Conservation (phyloP, 768 basidiomycete species). For the Sporobolomyces phaffii region DNA sequence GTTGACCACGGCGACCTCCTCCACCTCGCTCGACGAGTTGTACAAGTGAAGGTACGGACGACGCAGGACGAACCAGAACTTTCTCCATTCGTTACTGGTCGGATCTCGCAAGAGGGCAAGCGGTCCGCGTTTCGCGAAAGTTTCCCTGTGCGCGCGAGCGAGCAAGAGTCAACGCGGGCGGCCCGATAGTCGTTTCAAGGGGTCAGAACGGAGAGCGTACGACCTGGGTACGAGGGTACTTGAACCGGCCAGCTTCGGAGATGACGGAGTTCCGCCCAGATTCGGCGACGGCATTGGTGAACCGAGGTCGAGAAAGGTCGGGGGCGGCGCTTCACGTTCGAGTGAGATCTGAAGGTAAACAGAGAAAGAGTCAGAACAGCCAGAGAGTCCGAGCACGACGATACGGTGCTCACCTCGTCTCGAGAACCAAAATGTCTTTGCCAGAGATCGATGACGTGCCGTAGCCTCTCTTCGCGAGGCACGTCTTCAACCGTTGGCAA, state of each 20-base stretch:
- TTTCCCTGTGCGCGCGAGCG: constrained; percentile 55
- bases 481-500: constrained; percentile 25
- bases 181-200: no score
- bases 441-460: constrained; percentile 71
- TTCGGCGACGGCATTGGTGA: constrained; percentile 12
- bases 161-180: no score
- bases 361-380: no score
- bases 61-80: constrained; percentile 77
- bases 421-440: constrained; percentile 70
- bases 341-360: constrained; percentile 71
- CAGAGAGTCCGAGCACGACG: no score
- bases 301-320: constrained; percentile 43
- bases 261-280: not conserved
- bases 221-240: constrained; percentile 14
- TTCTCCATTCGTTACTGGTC: constrained; percentile 70
- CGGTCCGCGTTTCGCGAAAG: constrained; percentile 71
- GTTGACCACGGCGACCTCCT: constrained; percentile 76
- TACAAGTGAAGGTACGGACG: constrained; percentile 88
- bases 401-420: constrained; percentile 69
- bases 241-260: constrained; percentile 12
- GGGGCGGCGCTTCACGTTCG: constrained; percentile 57
- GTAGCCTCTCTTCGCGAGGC: constrained; percentile 46
- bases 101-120: constrained; percentile 76
- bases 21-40: constrained; percentile 71
- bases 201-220: not conserved